These are phyloP conservation scores for Tulasnella sp. DNA, from an alignment of 768 basidiomycete genomes.

Conservation along the genomic window DNA sequence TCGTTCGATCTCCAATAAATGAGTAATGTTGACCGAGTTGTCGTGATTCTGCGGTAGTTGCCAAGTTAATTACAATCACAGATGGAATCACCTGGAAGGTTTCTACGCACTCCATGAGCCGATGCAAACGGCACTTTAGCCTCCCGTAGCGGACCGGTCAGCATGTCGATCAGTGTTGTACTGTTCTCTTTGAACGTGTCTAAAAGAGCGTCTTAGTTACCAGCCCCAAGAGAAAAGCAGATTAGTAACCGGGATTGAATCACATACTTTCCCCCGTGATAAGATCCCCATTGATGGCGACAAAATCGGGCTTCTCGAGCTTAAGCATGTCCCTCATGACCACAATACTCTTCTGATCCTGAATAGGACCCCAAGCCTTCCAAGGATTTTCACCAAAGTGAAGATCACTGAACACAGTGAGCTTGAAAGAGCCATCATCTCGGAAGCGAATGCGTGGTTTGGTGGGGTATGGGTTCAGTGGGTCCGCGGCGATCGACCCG, in stretches of 20 bases:
- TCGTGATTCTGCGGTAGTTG: conserved; percentile 68
- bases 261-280: conserved; percentile 60
- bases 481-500: neutral
- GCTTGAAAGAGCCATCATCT: conserved; percentile 52
- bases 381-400: conserved; percentile 71
- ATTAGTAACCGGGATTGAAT: too few relatives aligned
- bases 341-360: conserved; percentile 51
- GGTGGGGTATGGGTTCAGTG: conserved; percentile 34
- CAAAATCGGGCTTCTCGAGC: conserved; percentile 57
- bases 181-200: conserved; percentile 47
- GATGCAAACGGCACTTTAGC: conserved; percentile 54
- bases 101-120: conserved; percentile 48
- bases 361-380: conserved; percentile 46
- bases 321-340: conserved; percentile 48
- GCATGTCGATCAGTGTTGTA: conserved; percentile 52
- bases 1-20: conserved; percentile 52
- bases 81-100: neutral
- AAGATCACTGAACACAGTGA: conserved; percentile 64
- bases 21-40: conserved; percentile 62
- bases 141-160: conserved; percentile 49
- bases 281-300: conserved; percentile 62
- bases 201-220: neutral
- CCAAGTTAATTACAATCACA: neutral
- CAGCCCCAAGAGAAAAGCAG: neutral
- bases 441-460: conserved; percentile 47